These are phyloP conservation scores for Codiaeum variegatum DNA, from an alignment of 441 rosid genomes.

Conservation along the genomic window DNA sequence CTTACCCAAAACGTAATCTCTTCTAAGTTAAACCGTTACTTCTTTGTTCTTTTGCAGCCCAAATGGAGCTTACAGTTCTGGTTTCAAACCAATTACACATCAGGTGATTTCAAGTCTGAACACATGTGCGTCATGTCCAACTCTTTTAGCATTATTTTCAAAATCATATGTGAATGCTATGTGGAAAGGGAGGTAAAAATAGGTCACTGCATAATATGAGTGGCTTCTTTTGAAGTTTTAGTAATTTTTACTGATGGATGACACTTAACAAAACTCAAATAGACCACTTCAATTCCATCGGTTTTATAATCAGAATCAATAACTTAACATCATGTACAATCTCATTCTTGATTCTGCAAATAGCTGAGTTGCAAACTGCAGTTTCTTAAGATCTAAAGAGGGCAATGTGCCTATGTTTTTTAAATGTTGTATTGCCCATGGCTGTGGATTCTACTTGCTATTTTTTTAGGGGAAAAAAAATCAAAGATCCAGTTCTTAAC, in stretches of 20 bases:
- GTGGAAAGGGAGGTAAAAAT: background rate
- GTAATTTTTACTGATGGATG: no score
- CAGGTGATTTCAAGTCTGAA: slow-evolving; percentile 92
- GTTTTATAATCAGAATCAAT: background rate
- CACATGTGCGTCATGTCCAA: slow-evolving; percentile 42
- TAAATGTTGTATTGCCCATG: no score
- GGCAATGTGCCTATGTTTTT: no score
- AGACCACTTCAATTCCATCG: background rate
- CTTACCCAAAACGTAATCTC: no score
- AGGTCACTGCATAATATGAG: background rate
- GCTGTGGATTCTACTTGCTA: background rate
- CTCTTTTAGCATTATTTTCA: slow-evolving; percentile 15
- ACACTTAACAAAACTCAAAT: background rate
- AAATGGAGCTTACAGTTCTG: slow-evolving; percentile 93
- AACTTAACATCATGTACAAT: background rate
- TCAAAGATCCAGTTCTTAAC: background rate
- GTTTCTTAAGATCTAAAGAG: no score
- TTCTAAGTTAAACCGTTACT: slow-evolving; percentile 7
- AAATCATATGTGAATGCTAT: background rate
- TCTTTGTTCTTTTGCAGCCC: slow-evolving; percentile 51
- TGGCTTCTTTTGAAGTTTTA: background rate
- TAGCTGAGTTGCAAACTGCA: background rate
- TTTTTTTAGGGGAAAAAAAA: background rate
- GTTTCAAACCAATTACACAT: slow-evolving; percentile 91
- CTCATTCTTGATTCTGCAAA: background rate